These are phyloP conservation scores for Lagenaria siceraria DNA, from an alignment of 306 rosid species.

Conservation along the genomic window DNA sequence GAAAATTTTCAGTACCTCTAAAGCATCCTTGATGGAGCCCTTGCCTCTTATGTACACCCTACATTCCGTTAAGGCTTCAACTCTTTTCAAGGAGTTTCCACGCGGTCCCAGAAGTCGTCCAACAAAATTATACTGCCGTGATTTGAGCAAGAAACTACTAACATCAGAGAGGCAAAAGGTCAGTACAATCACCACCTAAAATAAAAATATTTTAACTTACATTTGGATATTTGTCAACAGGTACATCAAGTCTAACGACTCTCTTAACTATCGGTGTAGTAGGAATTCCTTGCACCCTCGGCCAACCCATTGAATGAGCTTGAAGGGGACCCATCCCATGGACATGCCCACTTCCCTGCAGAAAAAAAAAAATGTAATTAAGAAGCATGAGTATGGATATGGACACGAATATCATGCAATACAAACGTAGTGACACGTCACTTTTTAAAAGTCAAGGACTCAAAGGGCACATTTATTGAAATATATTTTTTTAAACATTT, in stretches of 20 bases:
- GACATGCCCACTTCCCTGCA: constrained; percentile 56
- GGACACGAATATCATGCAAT: neutral
- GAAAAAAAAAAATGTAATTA: neutral
- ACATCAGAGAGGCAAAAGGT: constrained; percentile 9
- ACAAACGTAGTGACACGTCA: neutral
- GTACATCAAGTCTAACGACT: constrained; percentile 80
- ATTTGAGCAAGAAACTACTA: constrained; percentile 20
- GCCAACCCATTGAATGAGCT: constrained; percentile 57
- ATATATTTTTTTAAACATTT: too few species aligned
- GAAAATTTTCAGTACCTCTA: constrained; percentile 36
- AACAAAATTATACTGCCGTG: constrained; percentile 81
- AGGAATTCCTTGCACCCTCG: constrained; percentile 61
- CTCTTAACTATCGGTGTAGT: constrained; percentile 61
- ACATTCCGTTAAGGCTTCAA: constrained; percentile 85
- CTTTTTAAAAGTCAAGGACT: neutral
- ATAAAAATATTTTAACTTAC: constrained; percentile 30
- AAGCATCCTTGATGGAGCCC: constrained; percentile 83
- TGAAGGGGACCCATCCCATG: constrained; percentile 51
- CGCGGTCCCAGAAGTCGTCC: constrained; percentile 95
- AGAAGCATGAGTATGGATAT: neutral
- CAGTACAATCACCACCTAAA: neutral
- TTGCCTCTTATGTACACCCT: constrained; percentile 86
- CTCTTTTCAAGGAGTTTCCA: constrained; percentile 87
- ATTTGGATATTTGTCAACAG: constrained; percentile 76
- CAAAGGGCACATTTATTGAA: neutral